These are phyloP conservation scores for Actinidia polygama DNA, from an alignment of 179 eudicot genomes.

Conservation along the genomic window DNA sequence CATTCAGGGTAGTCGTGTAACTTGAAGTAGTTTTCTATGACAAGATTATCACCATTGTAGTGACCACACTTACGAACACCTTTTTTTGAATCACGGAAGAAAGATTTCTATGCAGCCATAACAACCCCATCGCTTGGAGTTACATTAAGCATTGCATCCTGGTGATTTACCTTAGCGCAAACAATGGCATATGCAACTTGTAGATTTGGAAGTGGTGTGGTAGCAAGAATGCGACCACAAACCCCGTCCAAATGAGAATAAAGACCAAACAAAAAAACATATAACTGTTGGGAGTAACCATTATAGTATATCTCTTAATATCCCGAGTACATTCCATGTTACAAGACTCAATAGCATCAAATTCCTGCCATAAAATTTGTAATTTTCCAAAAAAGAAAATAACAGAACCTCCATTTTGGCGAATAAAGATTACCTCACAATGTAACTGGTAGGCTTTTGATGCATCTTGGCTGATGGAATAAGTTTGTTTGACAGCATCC, in stretches of 20 bases:
- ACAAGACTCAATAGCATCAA: not conserved
- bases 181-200: not conserved
- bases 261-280: not conserved
- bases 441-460: not conserved
- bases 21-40: not conserved
- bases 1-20: not conserved
- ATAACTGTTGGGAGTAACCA: not conserved
- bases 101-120: not conserved
- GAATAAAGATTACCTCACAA: not conserved
- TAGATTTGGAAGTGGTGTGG: not conserved
- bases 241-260: not conserved
- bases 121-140: not conserved
- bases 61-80: not conserved
- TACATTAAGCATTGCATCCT: not conserved
- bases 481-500: not conserved
- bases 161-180: not conserved
- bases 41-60: constrained; percentile 1
- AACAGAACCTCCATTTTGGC: not conserved
- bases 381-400: not conserved
- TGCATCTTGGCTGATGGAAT: not conserved
- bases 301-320: not conserved
- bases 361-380: not conserved
- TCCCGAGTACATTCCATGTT: not conserved
- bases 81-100: not conserved
- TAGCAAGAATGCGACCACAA: not conserved